Base-by-base conservation (phyloP, 2,329 filamentous ascomycete genomes). In the Penicillium sp. region DNA sequence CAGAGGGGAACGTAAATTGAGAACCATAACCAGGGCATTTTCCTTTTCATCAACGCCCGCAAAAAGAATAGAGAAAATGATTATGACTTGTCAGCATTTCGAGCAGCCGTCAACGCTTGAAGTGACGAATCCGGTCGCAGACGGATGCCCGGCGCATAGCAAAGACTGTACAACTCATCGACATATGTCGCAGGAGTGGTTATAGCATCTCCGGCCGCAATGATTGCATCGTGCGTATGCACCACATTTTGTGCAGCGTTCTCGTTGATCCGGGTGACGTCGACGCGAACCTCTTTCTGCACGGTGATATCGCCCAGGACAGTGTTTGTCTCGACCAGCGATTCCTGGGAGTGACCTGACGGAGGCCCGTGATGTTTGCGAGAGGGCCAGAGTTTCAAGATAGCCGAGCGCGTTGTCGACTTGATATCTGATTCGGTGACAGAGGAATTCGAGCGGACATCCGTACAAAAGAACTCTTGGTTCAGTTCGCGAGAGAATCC, bases 401-500 rank as follows among this genome's bases (percentile, higher is more conserved):
- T 55, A 19, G 61, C 60, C 13, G 70, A 67, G 33, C 68, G 66
- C 16, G 65, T 52, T 2, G 69, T 64, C 6, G 69, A 63, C 6
- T 62, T 42, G 14, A 66, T 52, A 22, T 72, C 72, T 16, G 66
- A 68, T 3, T 72, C 70, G 1, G 66, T 69, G 35, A 64, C 54
- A 30, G 55, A 52, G 6, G 71, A 67, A 57, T 56, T 69, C 3
- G 71, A 69, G 16, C 68, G 69, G 1, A 67, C 65, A 19, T 73
- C 72, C 11, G 72, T 75, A 59, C 73, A 82, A 14, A 82, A 82
- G 59, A 90, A 82, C 63, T 90, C 88, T 62, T 84, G 82, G 68
- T 87, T 84, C 2, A 89, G 81, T 35, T 82, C 82, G 59, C 85
- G 82, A 1, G 83, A 81, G 67, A 91, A 91, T 2, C 81, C 82